Evolutionary conservation across 129 eudicot species (phyloP), one percentile per base, ranked within the genome.

Genomic region (Pulicaria dysenterica): DNA sequence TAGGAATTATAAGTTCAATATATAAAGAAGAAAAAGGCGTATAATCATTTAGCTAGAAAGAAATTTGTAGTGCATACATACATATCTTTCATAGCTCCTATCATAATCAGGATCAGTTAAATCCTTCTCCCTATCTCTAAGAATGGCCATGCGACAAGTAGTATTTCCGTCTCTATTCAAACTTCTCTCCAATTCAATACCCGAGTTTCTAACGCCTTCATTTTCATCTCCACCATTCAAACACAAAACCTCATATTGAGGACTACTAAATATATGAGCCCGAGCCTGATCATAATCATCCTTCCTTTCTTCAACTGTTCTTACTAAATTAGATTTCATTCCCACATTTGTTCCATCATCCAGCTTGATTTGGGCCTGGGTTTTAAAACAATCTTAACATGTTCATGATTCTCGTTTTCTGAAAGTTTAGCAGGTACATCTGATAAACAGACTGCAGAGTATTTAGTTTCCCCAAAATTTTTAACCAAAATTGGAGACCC

Each of bases 281-380:
- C 96, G 75, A 41, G 98, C 98, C 70, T 81, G 75, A 76, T 94
- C 95, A 83, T 94, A 94, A 78, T 94, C 96, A 74, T 94, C 98
- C 82, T 94, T 90, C 74, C 98, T 87, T 83, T 94, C 98, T 68
- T 94, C 98, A 69, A 94, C 96, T 3, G 95, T 80, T 56, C 89
- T 74, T 1, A 81, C 77, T 0, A 81, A 74, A 74, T 76, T 86
- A 15, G 81, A 84, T 36, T 84, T 94, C 34, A 17, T 67, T 17
- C 91, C 91, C 71, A 76, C 86, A 77, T 77, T 77, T 67, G 74
- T 14, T 48, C 82, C 96, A 73, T 67, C 76, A 4, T 78, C 84
- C n/a, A 88, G 84, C 45, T n/a, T n/a, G 50, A 77, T 73, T 80
- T 85, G 45, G 93, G 95, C 83, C 96, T 87, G 7, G 90, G 83